phyloP scores from a whole-genome alignment of 306 rosid species.

The Malus asiatica region DNA sequence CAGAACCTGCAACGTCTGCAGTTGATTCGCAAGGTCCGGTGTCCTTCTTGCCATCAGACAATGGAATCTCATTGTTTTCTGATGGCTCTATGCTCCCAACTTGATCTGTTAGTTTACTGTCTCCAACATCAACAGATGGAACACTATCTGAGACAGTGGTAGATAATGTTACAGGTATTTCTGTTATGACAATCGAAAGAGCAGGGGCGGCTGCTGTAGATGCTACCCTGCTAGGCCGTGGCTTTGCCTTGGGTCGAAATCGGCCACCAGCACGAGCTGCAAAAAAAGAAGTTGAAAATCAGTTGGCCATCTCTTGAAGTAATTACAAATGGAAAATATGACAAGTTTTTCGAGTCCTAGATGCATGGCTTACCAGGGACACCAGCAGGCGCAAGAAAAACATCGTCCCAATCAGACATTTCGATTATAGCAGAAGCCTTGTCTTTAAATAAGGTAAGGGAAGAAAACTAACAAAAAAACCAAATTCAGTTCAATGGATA shows the following conservation, averaged over 20 bases:
- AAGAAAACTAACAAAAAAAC: slow-evolving; percentile 9
- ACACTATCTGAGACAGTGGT: slow-evolving; percentile 18
- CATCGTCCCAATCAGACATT: slow-evolving; percentile 45
- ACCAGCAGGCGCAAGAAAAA: slow-evolving; percentile 33
- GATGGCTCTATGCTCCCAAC: slow-evolving; percentile 16
- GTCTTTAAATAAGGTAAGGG: too few species aligned
- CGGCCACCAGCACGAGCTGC: slow-evolving; percentile 31
- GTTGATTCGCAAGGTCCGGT: slow-evolving; percentile 25
- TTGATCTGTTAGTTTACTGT: background rate
- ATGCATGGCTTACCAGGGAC: background rate
- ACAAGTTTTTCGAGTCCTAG: background rate
- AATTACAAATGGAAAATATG: background rate
- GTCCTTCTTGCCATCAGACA: slow-evolving; percentile 19
- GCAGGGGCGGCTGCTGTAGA: slow-evolving; percentile 19
- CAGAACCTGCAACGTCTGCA: slow-evolving; percentile 27
- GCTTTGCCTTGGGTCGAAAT: slow-evolving; percentile 59
- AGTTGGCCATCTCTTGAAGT: slow-evolving; percentile 10
- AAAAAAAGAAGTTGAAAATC: background rate
- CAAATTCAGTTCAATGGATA: background rate
- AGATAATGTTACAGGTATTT: slow-evolving; percentile 13
- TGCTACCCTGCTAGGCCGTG: slow-evolving; percentile 36
- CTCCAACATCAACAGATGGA: slow-evolving; percentile 24
- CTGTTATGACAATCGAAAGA: slow-evolving; percentile 19
- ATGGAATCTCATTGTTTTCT: slow-evolving; percentile 14
- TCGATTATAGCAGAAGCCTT: background rate